phyloP scores from a whole-genome alignment of 768 basidiomycete species.

The Serpula lacrymans region DNA sequence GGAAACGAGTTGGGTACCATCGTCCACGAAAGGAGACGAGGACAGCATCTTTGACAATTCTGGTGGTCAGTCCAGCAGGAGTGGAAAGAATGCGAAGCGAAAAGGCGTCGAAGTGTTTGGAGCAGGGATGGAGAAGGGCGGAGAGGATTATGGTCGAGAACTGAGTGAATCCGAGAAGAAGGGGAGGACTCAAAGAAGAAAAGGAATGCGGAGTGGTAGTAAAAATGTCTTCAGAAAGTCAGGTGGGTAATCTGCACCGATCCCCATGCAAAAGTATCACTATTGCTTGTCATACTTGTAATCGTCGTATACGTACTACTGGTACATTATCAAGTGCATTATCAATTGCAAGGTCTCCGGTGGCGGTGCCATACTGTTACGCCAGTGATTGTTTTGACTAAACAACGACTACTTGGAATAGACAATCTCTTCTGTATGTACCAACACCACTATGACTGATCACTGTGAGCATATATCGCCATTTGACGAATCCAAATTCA shows the following conservation, averaged over 20 bases:
- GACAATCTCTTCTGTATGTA: no score
- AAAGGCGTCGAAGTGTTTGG: slow-evolving; percentile 80
- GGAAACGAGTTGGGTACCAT: slow-evolving; percentile 84
- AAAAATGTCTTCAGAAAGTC: slow-evolving; percentile 69
- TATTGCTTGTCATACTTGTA: no score
- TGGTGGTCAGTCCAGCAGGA: slow-evolving; percentile 16
- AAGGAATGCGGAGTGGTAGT: slow-evolving; percentile 83
- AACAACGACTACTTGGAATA: no score
- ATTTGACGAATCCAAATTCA: not conserved
- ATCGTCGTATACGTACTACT: no score
- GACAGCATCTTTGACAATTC: slow-evolving; percentile 21
- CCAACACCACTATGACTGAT: slow-evolving; percentile 1
- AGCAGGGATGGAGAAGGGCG: slow-evolving; percentile 84
- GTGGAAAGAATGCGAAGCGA: slow-evolving; percentile 34
- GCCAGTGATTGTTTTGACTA: no score
- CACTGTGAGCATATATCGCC: slow-evolving; percentile 2
- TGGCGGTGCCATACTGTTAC: no score
- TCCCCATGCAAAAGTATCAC: no score
- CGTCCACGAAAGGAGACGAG: slow-evolving; percentile 35
- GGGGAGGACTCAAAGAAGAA: slow-evolving; percentile 78
- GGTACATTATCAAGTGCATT: no score
- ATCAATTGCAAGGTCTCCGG: no score
- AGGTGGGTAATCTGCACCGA: slow-evolving; percentile 11
- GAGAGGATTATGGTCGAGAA: slow-evolving; percentile 42
- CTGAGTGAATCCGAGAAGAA: slow-evolving; percentile 64